Percentiles rank a stretch among this genome's conserved stretches.
Evolutionary conservation across 805 yeast genomes (phyloP).

Genomic region (Wickerhamomyces strasburgensis): DNA sequence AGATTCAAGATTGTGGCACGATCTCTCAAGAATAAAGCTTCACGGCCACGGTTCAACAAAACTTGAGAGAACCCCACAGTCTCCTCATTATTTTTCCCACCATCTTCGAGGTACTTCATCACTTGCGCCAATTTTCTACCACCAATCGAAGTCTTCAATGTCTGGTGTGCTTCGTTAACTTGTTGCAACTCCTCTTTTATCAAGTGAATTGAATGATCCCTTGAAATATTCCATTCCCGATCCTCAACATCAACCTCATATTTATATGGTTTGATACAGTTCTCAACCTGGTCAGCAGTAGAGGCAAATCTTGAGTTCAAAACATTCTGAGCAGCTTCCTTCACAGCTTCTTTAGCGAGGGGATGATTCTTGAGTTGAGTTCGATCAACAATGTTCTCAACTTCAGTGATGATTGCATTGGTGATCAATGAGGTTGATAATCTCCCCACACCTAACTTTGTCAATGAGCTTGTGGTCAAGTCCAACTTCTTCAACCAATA

Average conservation of each 20-base stretch:
- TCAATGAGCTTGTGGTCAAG: slow-evolving; percentile 72
- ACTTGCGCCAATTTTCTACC: slow-evolving; percentile 81
- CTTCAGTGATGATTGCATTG: slow-evolving; percentile 71
- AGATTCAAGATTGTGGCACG: slow-evolving; percentile 64
- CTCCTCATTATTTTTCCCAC: slow-evolving; percentile 45
- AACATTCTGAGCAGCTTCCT: slow-evolving; percentile 79
- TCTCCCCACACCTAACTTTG: slow-evolving; percentile 93
- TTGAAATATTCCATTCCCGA: slow-evolving; percentile 82
- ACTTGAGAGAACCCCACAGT: slow-evolving; percentile 81
- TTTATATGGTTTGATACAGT: slow-evolving; percentile 95
- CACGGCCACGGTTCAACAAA: slow-evolving; percentile 71
- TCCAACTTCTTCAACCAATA: slow-evolving; percentile 90
- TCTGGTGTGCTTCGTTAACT: slow-evolving; percentile 59
- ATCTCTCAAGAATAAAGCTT: slow-evolving; percentile 75
- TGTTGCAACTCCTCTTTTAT: slow-evolving; percentile 82
- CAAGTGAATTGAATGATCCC: slow-evolving; percentile 69
- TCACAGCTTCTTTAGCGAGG: slow-evolving; percentile 72
- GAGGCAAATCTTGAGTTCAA: slow-evolving; percentile 74
- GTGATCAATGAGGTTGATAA: slow-evolving; percentile 79
- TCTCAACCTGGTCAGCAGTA: slow-evolving; percentile 97
- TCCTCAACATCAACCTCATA: slow-evolving; percentile 96
- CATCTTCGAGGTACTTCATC: slow-evolving; percentile 55
- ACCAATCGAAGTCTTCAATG: slow-evolving; percentile 69
- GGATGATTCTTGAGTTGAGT: slow-evolving; percentile 84
- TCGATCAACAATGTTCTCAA: slow-evolving; percentile 63